Base-by-base conservation (phyloP, 2,329 filamentous ascomycete genomes). In the Verticillium tricorpus region DNA sequence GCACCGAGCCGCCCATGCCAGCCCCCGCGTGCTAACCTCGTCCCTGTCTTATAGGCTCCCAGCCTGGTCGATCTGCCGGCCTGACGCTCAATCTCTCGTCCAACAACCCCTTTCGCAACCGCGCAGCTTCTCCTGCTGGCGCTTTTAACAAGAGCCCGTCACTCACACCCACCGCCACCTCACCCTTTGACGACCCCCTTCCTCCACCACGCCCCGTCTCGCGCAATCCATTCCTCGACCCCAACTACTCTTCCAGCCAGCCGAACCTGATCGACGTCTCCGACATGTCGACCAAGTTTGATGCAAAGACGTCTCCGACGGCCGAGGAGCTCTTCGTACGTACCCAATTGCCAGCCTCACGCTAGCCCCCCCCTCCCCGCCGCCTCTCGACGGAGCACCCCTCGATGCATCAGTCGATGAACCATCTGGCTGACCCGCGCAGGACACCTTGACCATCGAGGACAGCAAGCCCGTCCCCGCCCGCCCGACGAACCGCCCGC, bases 31-130 rank as follows among this genome's bases (percentile, higher is more conserved):
- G 64, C 62, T 64, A 59, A 58, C 58, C 58, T 56, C 58, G 60
- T 64, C 56, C 37, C 59, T 62, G 45, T 63, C 59, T 63, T 63
- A 73, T 73, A 78, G 77, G 75, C 69, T 75, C 76, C 60, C 68
- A 69, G 67, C 65, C 66, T 64, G 66, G 76, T 68, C 81, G 77
- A 67, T 83, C 84, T 68, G 74, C 82, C 66, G 82, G 81, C 67
- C 79, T 89, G 72, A 79, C 84, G 60, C 78, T 89, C 73, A 89
- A 87, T 76, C 84, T 93, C 71, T 88, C 88, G 74, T 93, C 90
- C 74, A 93, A 93, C 82, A 93, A 93, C 73, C 90, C 90, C 65
- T 93, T 86, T 70, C 88, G 90, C 79, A 91, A 91, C 75, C 86
- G 89, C 71, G 86, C 88, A 66, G 80, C 81, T 40, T 91, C 89